phyloP scores from a whole-genome alignment of 768 basidiomycete species.

The Favolaschia claudopus region DNA sequence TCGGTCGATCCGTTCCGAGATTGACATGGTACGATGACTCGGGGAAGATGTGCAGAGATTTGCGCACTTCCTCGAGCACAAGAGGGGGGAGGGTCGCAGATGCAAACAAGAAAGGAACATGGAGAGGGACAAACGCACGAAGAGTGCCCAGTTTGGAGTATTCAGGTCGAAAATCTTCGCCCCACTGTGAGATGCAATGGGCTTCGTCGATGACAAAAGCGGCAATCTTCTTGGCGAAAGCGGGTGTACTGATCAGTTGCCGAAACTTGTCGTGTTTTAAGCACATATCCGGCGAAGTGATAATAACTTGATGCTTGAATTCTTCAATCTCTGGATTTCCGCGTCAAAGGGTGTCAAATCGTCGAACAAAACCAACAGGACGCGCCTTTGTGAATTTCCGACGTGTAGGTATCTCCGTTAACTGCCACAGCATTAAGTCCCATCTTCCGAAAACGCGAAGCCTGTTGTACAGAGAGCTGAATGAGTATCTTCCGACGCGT shows the following conservation, averaged over 20 bases:
- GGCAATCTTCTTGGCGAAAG: conserved; percentile 4
- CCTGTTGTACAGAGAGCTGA: conserved; percentile 7
- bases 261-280: conserved; percentile 15
- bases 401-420: conserved; percentile 24
- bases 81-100: conserved; percentile 18
- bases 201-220: conserved; percentile 36
- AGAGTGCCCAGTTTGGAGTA: conserved; percentile 28
- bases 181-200: conserved; percentile 35
- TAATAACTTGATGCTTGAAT: conserved; percentile 20
- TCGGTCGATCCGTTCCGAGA: neutral
- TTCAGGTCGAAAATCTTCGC: conserved; percentile 25
- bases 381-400: neutral
- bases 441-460: conserved; percentile 16
- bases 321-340: conserved; percentile 2
- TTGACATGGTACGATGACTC: neutral
- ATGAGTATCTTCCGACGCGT: neutral
- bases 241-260: conserved; percentile 10
- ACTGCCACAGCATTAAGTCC: conserved; percentile 20
- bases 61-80: neutral
- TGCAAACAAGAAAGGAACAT: too few relatives aligned
- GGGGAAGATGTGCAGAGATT: neutral
- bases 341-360: neutral
- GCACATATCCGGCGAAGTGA: conserved; percentile 32
- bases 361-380: neutral
- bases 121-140: too few relatives aligned